These are phyloP conservation scores for Zizania latifolia DNA, from an alignment of 176 grass and related monocot species.

Conservation along the genomic window DNA sequence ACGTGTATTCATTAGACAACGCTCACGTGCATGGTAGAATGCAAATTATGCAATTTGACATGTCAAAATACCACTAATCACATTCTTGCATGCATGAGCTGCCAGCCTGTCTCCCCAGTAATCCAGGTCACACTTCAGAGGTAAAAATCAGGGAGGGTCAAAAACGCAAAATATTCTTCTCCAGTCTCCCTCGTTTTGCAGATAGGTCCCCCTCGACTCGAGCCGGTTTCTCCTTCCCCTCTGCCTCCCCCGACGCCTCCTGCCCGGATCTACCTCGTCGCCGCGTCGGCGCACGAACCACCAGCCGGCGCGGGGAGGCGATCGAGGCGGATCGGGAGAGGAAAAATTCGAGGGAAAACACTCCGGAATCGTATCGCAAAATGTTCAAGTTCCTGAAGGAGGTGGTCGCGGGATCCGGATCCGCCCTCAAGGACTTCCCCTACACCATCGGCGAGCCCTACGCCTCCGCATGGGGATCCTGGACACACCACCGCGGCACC, in stretches of 20 bases:
- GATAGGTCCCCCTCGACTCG: conserved; percentile 7
- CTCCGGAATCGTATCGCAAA: conserved; percentile 17
- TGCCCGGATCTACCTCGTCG: conserved; percentile 50
- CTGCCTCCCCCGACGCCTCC: conserved; percentile 12
- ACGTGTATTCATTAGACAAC: background rate
- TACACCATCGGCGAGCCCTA: conserved; percentile 94
- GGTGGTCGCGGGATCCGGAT: conserved; percentile 94
- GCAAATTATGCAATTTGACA: background rate
- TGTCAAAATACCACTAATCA: background rate
- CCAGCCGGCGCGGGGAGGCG: conserved; percentile 11
- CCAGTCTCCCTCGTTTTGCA: conserved; percentile 3
- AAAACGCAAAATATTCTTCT: conserved; percentile 18
- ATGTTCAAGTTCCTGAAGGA: conserved; percentile 99
- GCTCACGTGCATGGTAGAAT: background rate
- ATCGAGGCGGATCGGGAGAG: conserved; percentile 1
- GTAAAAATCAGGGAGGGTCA: background rate
- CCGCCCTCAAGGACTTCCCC: conserved; percentile 88
- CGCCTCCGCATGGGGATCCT: conserved; percentile 80
- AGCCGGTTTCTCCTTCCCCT: background rate
- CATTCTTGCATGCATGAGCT: background rate
- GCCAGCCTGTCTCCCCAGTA: background rate
- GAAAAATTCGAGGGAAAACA: background rate
- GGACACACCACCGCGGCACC: conserved; percentile 82
- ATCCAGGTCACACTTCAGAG: background rate
- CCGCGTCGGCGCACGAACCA: conserved; percentile 21